phyloP scores from a whole-genome alignment of 2,329 filamentous ascomycete genomes.

The Pyricularia sp. region DNA sequence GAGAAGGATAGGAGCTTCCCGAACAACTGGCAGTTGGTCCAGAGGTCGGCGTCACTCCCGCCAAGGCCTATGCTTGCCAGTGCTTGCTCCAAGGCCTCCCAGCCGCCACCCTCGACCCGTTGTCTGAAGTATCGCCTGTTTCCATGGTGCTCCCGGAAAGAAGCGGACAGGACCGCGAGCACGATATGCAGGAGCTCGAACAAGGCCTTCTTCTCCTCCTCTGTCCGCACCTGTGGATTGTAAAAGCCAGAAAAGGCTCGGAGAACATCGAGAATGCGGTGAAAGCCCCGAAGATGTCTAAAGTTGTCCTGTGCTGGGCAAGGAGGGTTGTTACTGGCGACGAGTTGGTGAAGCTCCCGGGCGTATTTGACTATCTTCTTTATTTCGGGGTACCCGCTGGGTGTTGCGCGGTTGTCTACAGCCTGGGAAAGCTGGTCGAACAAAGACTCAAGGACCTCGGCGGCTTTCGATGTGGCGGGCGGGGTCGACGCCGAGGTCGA shows the following conservation, averaged over 20 bases:
- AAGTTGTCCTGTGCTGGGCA: constrained; percentile 63
- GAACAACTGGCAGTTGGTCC: constrained; percentile 61
- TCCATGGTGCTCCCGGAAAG: constrained; percentile 65
- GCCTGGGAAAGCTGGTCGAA: constrained; percentile 28
- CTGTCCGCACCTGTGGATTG: constrained; percentile 47
- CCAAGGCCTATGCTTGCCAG: constrained; percentile 55
- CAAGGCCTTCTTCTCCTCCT: constrained; percentile 49
- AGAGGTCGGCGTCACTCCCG: constrained; percentile 52
- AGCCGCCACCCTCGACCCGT: constrained; percentile 63
- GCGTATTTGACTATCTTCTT: constrained; percentile 39
- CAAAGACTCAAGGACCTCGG: constrained; percentile 42
- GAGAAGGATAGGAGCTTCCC: constrained; percentile 72
- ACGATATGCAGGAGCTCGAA: constrained; percentile 59
- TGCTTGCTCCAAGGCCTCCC: constrained; percentile 61
- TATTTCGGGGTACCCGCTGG: constrained; percentile 33
- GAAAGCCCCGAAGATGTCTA: constrained; percentile 66
- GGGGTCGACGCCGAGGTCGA: constrained; percentile 48
- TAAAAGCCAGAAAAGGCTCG: constrained; percentile 64
- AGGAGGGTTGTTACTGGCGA: constrained; percentile 33
- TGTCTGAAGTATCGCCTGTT: constrained; percentile 80
- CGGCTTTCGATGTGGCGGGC: constrained; percentile 43
- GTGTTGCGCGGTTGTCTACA: constrained; percentile 10
- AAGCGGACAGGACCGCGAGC: constrained; percentile 62
- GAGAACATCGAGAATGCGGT: constrained; percentile 55
- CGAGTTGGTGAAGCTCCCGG: constrained; percentile 52